Conservation (phyloP, 495 filamentous ascomycete species). For the Chaetomium cochliodes region DNA sequence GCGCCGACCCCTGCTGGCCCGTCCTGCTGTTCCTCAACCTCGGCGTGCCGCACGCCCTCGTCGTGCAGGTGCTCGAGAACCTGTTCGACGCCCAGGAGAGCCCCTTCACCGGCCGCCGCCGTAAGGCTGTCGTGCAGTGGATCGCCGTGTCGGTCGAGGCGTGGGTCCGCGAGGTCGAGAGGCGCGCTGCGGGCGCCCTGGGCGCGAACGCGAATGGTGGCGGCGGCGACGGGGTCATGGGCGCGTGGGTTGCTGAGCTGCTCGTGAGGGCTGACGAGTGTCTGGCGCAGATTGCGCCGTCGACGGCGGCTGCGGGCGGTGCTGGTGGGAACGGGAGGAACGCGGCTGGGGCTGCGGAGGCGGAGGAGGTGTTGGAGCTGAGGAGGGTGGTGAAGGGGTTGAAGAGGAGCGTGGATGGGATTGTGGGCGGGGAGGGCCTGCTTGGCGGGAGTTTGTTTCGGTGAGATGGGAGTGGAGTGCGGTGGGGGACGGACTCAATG, state of each 20-base stretch:
- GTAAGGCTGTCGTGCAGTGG: conserved; percentile 45
- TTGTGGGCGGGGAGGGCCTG: conserved; percentile 20
- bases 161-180: conserved; percentile 46
- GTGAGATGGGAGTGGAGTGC: neutral
- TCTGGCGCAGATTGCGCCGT: conserved; percentile 28
- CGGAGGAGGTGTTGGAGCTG: conserved; percentile 33
- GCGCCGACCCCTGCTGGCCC: conserved; percentile 67
- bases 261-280: conserved; percentile 42
- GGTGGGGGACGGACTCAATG: no score
- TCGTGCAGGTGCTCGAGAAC: conserved; percentile 73
- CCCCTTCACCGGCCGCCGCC: conserved; percentile 68
- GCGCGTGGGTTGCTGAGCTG: conserved; percentile 45
- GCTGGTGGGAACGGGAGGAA: no score
- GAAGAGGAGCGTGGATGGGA: conserved; percentile 33
- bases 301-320: neutral
- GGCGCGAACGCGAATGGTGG: conserved; percentile 10
- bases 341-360: conserved; percentile 24
- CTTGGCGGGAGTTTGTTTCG: conserved; percentile 32
- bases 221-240: conserved; percentile 37
- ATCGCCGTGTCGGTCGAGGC: conserved; percentile 38
- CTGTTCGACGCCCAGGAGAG: conserved; percentile 82
- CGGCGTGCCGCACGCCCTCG: conserved; percentile 67
- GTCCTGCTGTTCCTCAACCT: conserved; percentile 76
- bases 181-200: conserved; percentile 33
- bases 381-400: conserved; percentile 25